Conservation (phyloP, 192 early-diverging fungal genomes). For the Phycomyces blakesleeanus region DNA sequence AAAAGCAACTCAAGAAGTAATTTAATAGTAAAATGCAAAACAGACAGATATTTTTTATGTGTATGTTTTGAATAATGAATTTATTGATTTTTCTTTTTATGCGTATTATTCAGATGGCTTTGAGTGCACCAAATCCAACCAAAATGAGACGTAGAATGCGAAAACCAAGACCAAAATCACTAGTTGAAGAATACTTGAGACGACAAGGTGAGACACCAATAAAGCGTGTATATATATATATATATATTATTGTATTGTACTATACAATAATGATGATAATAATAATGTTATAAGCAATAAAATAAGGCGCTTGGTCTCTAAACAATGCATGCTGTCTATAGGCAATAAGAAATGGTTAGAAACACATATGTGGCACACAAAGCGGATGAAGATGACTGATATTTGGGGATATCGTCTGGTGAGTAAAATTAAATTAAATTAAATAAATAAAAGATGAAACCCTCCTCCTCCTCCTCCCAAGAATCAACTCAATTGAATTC, state of each 20-base stretch:
- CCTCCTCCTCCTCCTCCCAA: no score
- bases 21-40: no score
- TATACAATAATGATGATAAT: no score
- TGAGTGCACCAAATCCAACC: neutral
- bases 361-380: slow-evolving; percentile 99
- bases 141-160: neutral
- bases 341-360: slow-evolving; percentile 81
- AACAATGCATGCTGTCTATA: no score
- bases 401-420: slow-evolving; percentile 76
- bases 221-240: no score
- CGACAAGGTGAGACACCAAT: neutral
- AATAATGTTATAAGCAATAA: neutral
- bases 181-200: neutral
- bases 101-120: neutral
- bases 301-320: no score
- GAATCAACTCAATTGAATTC: no score
- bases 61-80: no score
- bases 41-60: no score
- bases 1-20: slow-evolving; percentile 68
- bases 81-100: neutral
- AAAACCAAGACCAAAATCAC: neutral
- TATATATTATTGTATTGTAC: no score
- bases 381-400: slow-evolving; percentile 92
- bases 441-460: neutral
- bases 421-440: neutral